A percentile compares a stretch with the other conserved stretches of the same genome.
Evolutionary conservation across 1,284 basidiomycete species (phyloP).

Genomic region (Rhizoctonia solani): DNA sequence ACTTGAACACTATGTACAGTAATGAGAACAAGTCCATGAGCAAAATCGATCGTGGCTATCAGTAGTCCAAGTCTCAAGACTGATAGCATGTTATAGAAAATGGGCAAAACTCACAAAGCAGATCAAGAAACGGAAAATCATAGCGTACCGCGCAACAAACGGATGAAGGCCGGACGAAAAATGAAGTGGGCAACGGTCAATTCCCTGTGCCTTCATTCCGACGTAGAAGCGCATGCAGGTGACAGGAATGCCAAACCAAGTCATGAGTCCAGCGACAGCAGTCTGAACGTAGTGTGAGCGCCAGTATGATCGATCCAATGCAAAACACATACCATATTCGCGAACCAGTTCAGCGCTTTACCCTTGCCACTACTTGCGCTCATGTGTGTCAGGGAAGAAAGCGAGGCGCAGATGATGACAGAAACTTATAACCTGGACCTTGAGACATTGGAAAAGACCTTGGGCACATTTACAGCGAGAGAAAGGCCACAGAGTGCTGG

Average conservation of each 20-base stretch:
- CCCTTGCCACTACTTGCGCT: conserved; percentile 63
- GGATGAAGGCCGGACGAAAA: conserved; percentile 66
- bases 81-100: no score
- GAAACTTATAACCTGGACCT: conserved; percentile 72
- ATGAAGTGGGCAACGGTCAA: conserved; percentile 67
- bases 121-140: conserved; percentile 59
- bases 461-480: conserved; percentile 73
- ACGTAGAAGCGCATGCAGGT: conserved; percentile 80
- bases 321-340: conserved; percentile 56
- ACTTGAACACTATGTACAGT: no score
- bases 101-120: conserved; percentile 63
- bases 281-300: conserved; percentile 42
- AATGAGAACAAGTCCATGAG: no score
- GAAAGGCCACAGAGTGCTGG: conserved; percentile 83
- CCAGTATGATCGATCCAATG: conserved; percentile 33
- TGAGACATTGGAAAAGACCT: conserved; percentile 68
- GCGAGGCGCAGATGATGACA: conserved; percentile 67
- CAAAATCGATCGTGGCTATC: no score
- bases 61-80: no score
- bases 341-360: conserved; percentile 75
- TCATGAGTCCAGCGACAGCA: conserved; percentile 63
- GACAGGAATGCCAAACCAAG: conserved; percentile 82
- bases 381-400: conserved; percentile 74
- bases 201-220: conserved; percentile 76
- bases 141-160: conserved; percentile 71